Conservation (phyloP, 1,139 yeast genomes). For the Spathaspora sp. region DNA sequence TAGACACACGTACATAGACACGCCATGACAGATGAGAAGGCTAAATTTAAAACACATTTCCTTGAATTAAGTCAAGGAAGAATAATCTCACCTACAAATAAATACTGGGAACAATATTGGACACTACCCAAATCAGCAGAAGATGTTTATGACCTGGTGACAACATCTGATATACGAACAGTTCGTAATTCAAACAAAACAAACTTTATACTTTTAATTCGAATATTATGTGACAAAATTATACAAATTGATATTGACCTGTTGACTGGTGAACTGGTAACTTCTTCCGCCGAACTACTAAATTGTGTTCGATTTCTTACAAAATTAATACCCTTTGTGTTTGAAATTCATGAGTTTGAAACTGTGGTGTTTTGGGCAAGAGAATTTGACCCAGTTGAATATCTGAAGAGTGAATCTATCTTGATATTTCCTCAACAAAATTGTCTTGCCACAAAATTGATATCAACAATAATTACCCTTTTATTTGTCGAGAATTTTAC, state of each 20-base stretch:
- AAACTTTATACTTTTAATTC: conserved; percentile 56
- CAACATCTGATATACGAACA: conserved; percentile 56
- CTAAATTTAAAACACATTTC: conserved; percentile 60
- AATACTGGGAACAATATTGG: neutral
- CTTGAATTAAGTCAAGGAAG: conserved; percentile 60
- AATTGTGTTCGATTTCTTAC: conserved; percentile 69
- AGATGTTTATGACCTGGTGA: conserved; percentile 58
- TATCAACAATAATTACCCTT: conserved; percentile 48
- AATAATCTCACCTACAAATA: conserved; percentile 31
- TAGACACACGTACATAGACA: conserved; percentile 26
- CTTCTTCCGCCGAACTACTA: too few relatives aligned
- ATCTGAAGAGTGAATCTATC: neutral
- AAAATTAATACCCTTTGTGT: conserved; percentile 64
- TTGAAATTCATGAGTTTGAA: conserved; percentile 50
- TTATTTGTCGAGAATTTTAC: conserved; percentile 67
- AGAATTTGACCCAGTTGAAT: conserved; percentile 13
- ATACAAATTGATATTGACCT: conserved; percentile 16
- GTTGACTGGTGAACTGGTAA: too few relatives aligned
- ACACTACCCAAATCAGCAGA: conserved; percentile 27
- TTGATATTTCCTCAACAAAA: conserved; percentile 4
- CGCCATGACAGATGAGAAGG: conserved; percentile 71
- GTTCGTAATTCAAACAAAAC: conserved; percentile 58
- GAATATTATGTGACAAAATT: conserved; percentile 36
- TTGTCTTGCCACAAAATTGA: conserved; percentile 52
- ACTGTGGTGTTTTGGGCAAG: conserved; percentile 34